phyloP scores from a whole-genome alignment of 2,329 filamentous ascomycete genomes.

The Pyricularia grisea region DNA sequence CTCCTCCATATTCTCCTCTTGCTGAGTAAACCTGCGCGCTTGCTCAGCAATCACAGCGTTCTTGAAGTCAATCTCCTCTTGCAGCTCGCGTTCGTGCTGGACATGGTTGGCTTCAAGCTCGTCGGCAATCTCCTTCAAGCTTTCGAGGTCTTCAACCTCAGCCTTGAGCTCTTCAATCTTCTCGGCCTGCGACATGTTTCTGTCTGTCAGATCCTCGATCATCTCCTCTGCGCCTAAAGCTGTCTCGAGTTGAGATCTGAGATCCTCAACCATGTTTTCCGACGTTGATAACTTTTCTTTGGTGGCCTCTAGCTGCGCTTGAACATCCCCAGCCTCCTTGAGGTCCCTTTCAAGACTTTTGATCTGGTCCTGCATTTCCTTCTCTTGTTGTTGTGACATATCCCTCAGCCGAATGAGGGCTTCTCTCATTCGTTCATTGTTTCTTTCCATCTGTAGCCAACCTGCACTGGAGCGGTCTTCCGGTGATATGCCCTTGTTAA shows the following conservation, averaged over 20 bases:
- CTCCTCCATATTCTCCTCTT: slow-evolving; percentile 74
- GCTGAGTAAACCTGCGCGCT: slow-evolving; percentile 59
- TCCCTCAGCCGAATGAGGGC: slow-evolving; percentile 79
- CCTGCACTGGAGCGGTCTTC: slow-evolving; percentile 81
- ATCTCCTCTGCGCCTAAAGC: slow-evolving; percentile 85
- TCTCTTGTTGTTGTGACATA: slow-evolving; percentile 75
- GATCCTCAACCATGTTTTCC: slow-evolving; percentile 70
- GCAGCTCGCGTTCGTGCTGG: slow-evolving; percentile 87
- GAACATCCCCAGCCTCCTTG: slow-evolving; percentile 55
- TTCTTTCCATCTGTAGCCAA: slow-evolving; percentile 85
- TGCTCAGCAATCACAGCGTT: slow-evolving; percentile 81
- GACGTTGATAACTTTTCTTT: slow-evolving; percentile 66
- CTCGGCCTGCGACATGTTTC: slow-evolving; percentile 76
- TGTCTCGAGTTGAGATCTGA: slow-evolving; percentile 84
- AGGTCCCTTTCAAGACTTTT: slow-evolving; percentile 64
- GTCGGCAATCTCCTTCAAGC: slow-evolving; percentile 83
- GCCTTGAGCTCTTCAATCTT: slow-evolving; percentile 74
- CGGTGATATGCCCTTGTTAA: slow-evolving; percentile 73
- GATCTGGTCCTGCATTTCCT: slow-evolving; percentile 67
- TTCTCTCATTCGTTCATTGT: slow-evolving; percentile 79
- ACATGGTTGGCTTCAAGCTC: slow-evolving; percentile 91
- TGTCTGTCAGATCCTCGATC: slow-evolving; percentile 83
- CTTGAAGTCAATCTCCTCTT: slow-evolving; percentile 85
- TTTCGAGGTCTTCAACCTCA: slow-evolving; percentile 80
- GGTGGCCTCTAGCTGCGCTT: slow-evolving; percentile 58